Percentiles rank a stretch among this genome's conserved stretches.
These are phyloP conservation scores for Craterostigma plantagineum DNA, from an alignment of 257 asterid species.

Conservation along the genomic window DNA sequence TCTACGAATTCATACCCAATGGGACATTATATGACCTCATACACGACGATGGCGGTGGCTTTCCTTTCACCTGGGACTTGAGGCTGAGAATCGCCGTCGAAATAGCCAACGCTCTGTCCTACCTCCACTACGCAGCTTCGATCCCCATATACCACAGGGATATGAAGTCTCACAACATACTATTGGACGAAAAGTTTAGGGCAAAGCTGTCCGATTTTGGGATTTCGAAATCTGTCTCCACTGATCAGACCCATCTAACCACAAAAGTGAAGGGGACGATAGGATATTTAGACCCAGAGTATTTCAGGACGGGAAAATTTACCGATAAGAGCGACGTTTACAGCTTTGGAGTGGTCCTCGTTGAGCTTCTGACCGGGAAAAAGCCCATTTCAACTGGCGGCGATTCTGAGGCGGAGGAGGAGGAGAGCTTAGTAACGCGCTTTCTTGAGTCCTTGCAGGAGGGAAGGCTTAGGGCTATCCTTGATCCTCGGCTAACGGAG, in stretches of 20 bases:
- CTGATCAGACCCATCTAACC: constrained; percentile 17
- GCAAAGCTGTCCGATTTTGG: constrained; percentile 25
- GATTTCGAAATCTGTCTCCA: constrained; percentile 12
- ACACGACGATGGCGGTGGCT: constrained; percentile 8
- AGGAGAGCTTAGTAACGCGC: constrained; percentile 14
- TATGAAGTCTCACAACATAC: constrained; percentile 21
- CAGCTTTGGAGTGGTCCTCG: constrained; percentile 21
- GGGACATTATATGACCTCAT: constrained; percentile 17
- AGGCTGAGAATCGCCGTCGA: constrained; percentile 21
- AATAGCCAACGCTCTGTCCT: constrained; percentile 17
- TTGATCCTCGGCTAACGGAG: constrained; percentile 13
- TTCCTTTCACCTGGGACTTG: constrained; percentile 18
- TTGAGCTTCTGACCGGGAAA: constrained; percentile 19
- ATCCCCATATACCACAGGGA: constrained; percentile 23
- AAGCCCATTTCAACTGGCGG: constrained; percentile 11
- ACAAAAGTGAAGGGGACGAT: constrained; percentile 22
- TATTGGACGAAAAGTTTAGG: constrained; percentile 19
- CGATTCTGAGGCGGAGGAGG: constrained; percentile 10
- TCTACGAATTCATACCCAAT: constrained; percentile 18
- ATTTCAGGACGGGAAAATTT: constrained; percentile 14
- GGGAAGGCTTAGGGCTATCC: constrained; percentile 5
- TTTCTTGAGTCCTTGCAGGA: constrained; percentile 14
- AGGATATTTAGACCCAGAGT: constrained; percentile 22
- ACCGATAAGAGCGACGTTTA: constrained; percentile 28
- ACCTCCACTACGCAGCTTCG: constrained; percentile 17